Base-by-base conservation (phyloP, 2,329 filamentous ascomycete species). In the Fusarium secorum region DNA sequence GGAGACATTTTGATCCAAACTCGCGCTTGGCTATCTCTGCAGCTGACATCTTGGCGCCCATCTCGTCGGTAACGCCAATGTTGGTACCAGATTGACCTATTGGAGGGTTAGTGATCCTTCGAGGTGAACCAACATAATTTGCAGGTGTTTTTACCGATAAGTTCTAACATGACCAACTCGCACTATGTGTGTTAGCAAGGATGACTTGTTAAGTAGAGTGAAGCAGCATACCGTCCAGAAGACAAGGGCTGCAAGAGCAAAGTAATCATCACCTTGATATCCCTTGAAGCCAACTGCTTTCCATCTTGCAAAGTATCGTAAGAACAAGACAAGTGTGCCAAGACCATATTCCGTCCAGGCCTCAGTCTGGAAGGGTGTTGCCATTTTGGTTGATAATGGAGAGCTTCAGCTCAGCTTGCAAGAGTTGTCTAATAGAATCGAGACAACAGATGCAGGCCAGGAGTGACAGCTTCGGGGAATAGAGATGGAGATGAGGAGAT, bases 311-410 rank as follows among this genome's bases (percentile, higher is more conserved):
- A 79, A 80, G 62, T 82, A 80, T 18, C 83, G 80, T 9, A 81
- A 62, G 5, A 83, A 65, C 7, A 85, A 66, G 5, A 84, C 68
- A 11, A 78, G 2, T 4, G 79, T 67, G 4, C 83, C 83, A 32
- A 85, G 72, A 3, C 76, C 79, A 51, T 83, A 84, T 59, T 85
- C 83, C 20, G 76, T 75, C 83, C 83, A 85, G 13, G 81, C 81
- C 68, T 84, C 83, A 5, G 73, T 77, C 62, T 82, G 80, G 60
- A 84, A 84, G 6, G 82, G 81, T 8, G 80, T 82, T n/a, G 77
- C 76, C 74, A 76, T 78, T 24, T 32, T 39, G 5, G 39, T 55
- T 15, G 26, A 22, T n/a, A 30, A n/a, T 20, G 3, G 14, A 33
- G 15, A 20, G n/a, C n/a, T 28, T 24, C 22, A 35, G 22, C 35